A percentile compares a stretch with the other conserved stretches of the same genome.
Evolutionary conservation across 2,329 filamentous ascomycete genomes (phyloP).

Genomic region (Neurospora sp.): DNA sequence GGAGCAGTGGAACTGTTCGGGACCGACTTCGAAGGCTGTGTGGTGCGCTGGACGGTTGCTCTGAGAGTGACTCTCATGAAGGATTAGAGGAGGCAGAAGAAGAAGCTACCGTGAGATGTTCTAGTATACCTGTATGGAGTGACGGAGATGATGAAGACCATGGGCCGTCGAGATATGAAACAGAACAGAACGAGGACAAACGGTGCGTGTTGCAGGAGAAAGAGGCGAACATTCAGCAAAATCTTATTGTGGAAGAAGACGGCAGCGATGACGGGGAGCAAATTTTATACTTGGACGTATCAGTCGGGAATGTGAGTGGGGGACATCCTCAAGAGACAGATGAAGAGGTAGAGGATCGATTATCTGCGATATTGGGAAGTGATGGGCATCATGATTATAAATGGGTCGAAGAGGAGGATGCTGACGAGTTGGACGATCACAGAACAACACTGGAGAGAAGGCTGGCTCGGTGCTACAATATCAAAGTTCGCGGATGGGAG

Average conservation of each 20-base stretch:
- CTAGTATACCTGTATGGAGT: background rate
- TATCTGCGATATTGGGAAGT: background rate
- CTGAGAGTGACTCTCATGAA: background rate
- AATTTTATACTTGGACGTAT: background rate
- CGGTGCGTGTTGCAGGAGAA: background rate
- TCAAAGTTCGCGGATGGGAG: background rate
- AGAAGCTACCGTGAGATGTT: background rate
- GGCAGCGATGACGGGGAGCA: background rate
- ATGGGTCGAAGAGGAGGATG: background rate
- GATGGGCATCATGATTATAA: background rate
- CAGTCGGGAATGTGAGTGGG: background rate
- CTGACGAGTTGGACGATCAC: background rate
- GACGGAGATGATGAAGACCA: background rate
- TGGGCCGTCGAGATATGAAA: background rate
- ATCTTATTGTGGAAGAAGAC: background rate
- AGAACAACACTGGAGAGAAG: background rate
- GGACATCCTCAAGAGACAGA: background rate
- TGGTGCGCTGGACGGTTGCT: background rate
- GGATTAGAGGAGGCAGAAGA: background rate
- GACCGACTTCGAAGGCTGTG: background rate
- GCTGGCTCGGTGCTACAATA: background rate
- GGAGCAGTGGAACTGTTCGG: background rate
- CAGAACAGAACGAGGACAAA: background rate
- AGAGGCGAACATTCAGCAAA: background rate
- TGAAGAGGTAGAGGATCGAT: background rate